These are phyloP conservation scores for Salix caprea DNA, from an alignment of 345 rosid species.

Conservation along the genomic window DNA sequence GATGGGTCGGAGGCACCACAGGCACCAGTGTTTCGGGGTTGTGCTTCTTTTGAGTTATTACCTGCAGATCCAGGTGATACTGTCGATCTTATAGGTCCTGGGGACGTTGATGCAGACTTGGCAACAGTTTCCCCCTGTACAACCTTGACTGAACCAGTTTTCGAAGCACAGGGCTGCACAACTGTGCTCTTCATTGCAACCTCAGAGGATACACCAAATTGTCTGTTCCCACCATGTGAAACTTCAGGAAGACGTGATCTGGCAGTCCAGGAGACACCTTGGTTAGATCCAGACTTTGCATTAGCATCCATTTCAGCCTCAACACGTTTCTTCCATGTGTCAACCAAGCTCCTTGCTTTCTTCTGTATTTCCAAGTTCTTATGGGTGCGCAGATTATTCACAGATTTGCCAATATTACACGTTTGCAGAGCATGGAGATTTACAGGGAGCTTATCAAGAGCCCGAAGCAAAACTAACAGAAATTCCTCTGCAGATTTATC, in stretches of 20 bases:
- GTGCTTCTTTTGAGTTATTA: slow-evolving; percentile 51
- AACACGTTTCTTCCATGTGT: slow-evolving; percentile 93
- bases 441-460: slow-evolving; percentile 86
- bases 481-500: slow-evolving; percentile 73
- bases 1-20: slow-evolving; percentile 41
- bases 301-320: slow-evolving; percentile 94
- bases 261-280: slow-evolving; percentile 60
- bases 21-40: slow-evolving; percentile 32
- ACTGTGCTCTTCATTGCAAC: slow-evolving; percentile 53
- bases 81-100: slow-evolving; percentile 50
- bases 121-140: slow-evolving; percentile 43
- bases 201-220: slow-evolving; percentile 53
- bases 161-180: slow-evolving; percentile 55
- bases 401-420: slow-evolving; percentile 88
- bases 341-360: slow-evolving; percentile 87
- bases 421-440: slow-evolving; percentile 83
- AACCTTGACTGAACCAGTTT: slow-evolving; percentile 49
- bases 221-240: slow-evolving; percentile 52
- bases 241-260: slow-evolving; percentile 58
- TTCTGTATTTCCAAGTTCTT: slow-evolving; percentile 78
- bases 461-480: slow-evolving; percentile 67
- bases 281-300: slow-evolving; percentile 61
- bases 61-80: slow-evolving; percentile 42
- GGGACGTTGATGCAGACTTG: slow-evolving; percentile 51
- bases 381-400: slow-evolving; percentile 76